Base-by-base conservation (phyloP, 495 filamentous ascomycete genomes). In the Tuber indicum region DNA sequence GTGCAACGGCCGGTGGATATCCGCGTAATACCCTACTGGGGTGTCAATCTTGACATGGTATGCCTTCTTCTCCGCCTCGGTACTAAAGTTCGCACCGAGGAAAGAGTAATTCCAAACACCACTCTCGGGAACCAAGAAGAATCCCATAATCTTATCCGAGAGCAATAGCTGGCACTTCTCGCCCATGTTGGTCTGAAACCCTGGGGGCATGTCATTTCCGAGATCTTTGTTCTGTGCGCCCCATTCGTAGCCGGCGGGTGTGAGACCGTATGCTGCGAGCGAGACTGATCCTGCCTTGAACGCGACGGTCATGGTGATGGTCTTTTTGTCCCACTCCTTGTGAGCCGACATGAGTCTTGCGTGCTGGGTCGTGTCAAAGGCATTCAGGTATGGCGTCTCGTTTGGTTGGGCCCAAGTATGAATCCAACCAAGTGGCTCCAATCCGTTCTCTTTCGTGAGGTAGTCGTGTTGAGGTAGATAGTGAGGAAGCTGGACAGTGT, bases 241-340 rank as follows among this genome's bases (percentile, higher is more conserved):
- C 96, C 96, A 99, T 84, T 95, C 94, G 87, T 95, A 98, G 70
- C 96, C 96, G 62, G 91, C 85, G 7, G 96, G 95, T 3, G 94
- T 97, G 45, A 98, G 89, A 23, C 91, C 90, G 92, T 94, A 99
- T 41, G 96, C 94, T 3, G 93, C 91, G 70, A 99, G 89, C 2
- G 94, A 97, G 66, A 98, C 96, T 72, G 94, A 97, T 75, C 96
- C 96, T n/a, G 96, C 96, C 7, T 96, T 98, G 87, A 99, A 99
- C 36, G 94, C 93, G 46, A 98, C 94, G 19, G 94, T 96, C 89
- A 99, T 94, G 52, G 93, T 97, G 76, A 98, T 90, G 8, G 93
- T 97, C 86, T 96, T 94, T 88, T 96, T 95, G 85, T 97, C 93
- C 94, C 94, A 98, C 46, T 89, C 88, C 0, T 89, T 83, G 85